Percentiles rank a stretch among this genome's conserved stretches.
Evolutionary conservation across 148 eudicot genomes (phyloP).

Genomic region (Chenopodium suecicum): DNA sequence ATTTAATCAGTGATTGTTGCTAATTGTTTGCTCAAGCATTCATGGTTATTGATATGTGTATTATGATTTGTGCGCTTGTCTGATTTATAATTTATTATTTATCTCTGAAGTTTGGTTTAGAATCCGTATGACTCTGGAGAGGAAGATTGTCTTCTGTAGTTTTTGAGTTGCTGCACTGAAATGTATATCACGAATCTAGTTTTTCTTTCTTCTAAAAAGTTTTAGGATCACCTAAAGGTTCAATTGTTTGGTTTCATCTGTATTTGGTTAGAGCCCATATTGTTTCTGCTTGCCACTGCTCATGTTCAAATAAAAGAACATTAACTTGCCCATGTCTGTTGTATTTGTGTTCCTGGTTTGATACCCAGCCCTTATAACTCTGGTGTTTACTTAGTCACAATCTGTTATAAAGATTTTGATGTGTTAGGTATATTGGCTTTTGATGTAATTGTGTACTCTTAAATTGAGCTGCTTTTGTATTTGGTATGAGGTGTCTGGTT

Average conservation of each 20-base stretch:
- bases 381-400: not conserved
- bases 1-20: not conserved
- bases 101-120: not conserved
- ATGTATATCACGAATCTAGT: not conserved
- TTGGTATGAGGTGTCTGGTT: not conserved
- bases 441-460: not conserved
- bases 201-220: not conserved
- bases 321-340: not conserved
- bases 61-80: not conserved
- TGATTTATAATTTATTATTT: not conserved
- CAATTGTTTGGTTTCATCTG: not conserved
- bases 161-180: not conserved
- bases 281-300: not conserved
- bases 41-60: not conserved
- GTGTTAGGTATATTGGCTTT: slow-evolving; percentile 6
- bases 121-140: not conserved
- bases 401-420: not conserved
- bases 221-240: not conserved
- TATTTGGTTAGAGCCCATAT: not conserved
- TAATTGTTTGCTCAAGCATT: not conserved
- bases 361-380: not conserved
- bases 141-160: not conserved
- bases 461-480: not conserved
- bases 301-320: not conserved
- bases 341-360: not conserved